Conservation (phyloP, 2,329 filamentous ascomycete genomes). For the Xylaria hypoxylon region DNA sequence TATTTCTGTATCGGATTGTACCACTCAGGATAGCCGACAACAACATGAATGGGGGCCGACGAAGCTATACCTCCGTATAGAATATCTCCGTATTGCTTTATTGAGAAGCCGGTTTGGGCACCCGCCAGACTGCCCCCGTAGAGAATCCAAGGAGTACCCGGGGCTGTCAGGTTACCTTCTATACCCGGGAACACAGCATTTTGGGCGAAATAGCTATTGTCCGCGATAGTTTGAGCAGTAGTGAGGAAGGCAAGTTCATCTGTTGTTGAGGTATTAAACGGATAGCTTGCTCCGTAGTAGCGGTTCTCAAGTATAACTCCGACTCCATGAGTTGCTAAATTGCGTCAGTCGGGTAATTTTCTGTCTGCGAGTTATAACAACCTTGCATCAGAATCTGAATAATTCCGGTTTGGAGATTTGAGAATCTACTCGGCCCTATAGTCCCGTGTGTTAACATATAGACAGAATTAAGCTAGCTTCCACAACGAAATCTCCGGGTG, state of each 20-base stretch:
- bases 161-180: conserved; percentile 55
- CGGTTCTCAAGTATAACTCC: conserved; percentile 66
- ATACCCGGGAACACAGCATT: conserved; percentile 59
- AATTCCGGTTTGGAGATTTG: conserved; percentile 52
- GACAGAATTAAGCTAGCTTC: not conserved
- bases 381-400: conserved; percentile 66
- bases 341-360: conserved; percentile 10
- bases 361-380: not conserved
- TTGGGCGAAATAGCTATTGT: conserved; percentile 64
- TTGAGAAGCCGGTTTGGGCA: conserved; percentile 54
- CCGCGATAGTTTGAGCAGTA: conserved; percentile 64
- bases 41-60: conserved; percentile 57
- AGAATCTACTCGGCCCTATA: conserved; percentile 45
- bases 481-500: not conserved
- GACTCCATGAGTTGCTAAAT: conserved; percentile 60
- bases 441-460: not conserved
- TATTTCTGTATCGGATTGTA: conserved; percentile 63
- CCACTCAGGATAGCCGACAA: conserved; percentile 61
- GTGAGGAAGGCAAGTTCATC: conserved; percentile 62
- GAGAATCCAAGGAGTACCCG: conserved; percentile 55
- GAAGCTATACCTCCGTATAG: conserved; percentile 63
- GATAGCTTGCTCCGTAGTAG: conserved; percentile 63
- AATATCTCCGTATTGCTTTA: conserved; percentile 59
- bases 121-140: conserved; percentile 51
- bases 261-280: conserved; percentile 60